Evolutionary conservation across 176 grass and related monocot species (phyloP).

Genomic region (Hordeum vulgare): MorexV3_pseudomolecules_assembly NC_058523.1:536940763-536941262

Average conservation of each 20-base stretch:
- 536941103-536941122: background rate
- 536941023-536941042: background rate
- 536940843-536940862: background rate
- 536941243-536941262: background rate
- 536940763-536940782: background rate
- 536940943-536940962: background rate
- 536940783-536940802: background rate
- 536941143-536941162: constrained; percentile 16
- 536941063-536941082: background rate
- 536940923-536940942: background rate
- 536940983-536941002: background rate
- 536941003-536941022: background rate
- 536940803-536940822: background rate
- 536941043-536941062: background rate
- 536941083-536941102: background rate
- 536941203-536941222: constrained; percentile 34
- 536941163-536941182: constrained; percentile 26
- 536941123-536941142: background rate
- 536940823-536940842: background rate
- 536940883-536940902: background rate
- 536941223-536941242: background rate
- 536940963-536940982: background rate
- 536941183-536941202: background rate
- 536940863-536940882: background rate
- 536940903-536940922: background rate